Base-by-base conservation (phyloP, 176 grass and related monocot genomes). In the Thinopyrum elongatum region DNA sequence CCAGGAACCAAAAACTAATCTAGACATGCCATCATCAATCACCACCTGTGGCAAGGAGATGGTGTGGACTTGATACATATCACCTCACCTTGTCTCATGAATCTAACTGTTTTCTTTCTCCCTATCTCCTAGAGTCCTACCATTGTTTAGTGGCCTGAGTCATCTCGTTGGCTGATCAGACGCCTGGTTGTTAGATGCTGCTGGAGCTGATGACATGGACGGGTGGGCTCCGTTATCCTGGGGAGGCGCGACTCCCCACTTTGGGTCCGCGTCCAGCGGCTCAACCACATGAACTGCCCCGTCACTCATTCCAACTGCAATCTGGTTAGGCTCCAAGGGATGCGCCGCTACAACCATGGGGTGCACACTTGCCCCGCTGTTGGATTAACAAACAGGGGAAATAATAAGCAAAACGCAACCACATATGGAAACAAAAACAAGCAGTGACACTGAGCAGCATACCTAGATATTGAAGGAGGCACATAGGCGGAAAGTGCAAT, bases 241-340 rank as follows among this genome's bases (percentile, higher is more conserved):
- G 71, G 92, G 82, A 0, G 92, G 92, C 1, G 87, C 73, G 2
- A 51, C 81, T 44, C 97, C 97, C 97, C 97, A 99, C 86, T 94
- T 97, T n/a, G 87, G 89, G 30, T 99, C 94, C 0, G 83, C 42
- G 3, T 94, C 97, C 38, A 95, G 89, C 1, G 97, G 97, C 88
- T 99, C 97, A 39, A 99, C 86, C 65, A 99, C 97, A 86, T 94
- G 89, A 29, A 99, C 97, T 25, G 91, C 84, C 11, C 97, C 97
- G 11, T 99, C 97, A 0, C 87, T 96, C 97, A 99, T 99, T 80
- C 97, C 97, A 0, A 99, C 83, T 16, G 97, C 97, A 19, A 99
- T 94, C 87, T 99, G 97, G 89, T 99, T 96, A 47, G 94, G 73
- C 69, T 99, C 97, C 77, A 91, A 85, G 5, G 97, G 97, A 85